Percentiles rank a stretch among this genome's conserved stretches.
phyloP scores from a whole-genome alignment of 768 basidiomycete species.

The Pisolithus orientalis region DNA sequence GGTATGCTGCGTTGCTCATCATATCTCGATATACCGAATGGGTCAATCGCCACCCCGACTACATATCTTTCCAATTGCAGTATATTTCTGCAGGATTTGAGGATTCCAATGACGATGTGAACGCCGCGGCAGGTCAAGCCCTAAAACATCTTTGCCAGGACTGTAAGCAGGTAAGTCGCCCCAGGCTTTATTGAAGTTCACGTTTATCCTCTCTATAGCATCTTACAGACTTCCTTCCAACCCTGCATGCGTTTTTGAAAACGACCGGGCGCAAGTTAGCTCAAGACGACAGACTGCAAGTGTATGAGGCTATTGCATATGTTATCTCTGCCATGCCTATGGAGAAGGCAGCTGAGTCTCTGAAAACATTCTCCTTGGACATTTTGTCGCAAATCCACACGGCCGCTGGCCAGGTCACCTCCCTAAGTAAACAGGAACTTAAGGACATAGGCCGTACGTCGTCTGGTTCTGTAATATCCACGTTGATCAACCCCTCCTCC shows the following conservation, averaged over 20 bases:
- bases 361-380: slow-evolving; percentile 82
- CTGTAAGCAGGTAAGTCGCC: slow-evolving; percentile 66
- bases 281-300: slow-evolving; percentile 85
- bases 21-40: slow-evolving; percentile 96
- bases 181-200: background rate
- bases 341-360: slow-evolving; percentile 77
- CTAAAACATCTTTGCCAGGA: slow-evolving; percentile 96
- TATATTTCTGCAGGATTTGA: slow-evolving; percentile 94
- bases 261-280: slow-evolving; percentile 72
- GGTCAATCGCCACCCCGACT: slow-evolving; percentile 84
- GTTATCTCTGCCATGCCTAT: slow-evolving; percentile 94
- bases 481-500: slow-evolving; percentile 6
- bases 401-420: slow-evolving; percentile 44
- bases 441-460: slow-evolving; percentile 60
- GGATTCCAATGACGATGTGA: slow-evolving; percentile 71
- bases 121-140: slow-evolving; percentile 91
- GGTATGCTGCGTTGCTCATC: slow-evolving; percentile 92
- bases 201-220: slow-evolving; percentile 43
- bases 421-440: slow-evolving; percentile 66
- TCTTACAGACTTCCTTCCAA: slow-evolving; percentile 85
- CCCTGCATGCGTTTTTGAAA: slow-evolving; percentile 82
- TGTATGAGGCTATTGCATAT: slow-evolving; percentile 93
- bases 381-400: slow-evolving; percentile 74
- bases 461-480: background rate
- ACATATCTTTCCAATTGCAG: slow-evolving; percentile 79